Conservation (phyloP, 2,329 filamentous ascomycete species). For the Sporothrix schenckii region DNA sequence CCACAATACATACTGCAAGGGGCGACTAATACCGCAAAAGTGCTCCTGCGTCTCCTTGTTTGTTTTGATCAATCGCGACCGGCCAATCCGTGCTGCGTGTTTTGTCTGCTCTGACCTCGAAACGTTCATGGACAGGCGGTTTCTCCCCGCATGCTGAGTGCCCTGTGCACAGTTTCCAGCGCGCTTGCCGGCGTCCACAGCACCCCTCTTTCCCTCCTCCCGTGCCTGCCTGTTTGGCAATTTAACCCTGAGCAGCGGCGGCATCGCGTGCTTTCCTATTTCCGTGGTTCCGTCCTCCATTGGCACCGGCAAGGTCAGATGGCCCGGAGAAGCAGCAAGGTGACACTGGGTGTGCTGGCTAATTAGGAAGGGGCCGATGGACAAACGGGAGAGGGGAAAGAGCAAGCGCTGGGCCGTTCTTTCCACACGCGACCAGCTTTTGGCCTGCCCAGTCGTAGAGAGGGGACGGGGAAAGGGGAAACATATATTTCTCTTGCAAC, state of each 20-base stretch:
- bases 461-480: neutral
- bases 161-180: constrained; percentile 3
- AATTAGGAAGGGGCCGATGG: constrained; percentile 12
- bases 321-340: constrained; percentile 9
- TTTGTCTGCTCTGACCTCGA: neutral
- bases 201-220: constrained; percentile 18
- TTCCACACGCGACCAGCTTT: constrained; percentile 18
- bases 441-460: neutral
- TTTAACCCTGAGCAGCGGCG: constrained; percentile 13
- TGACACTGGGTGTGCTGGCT: constrained; percentile 1
- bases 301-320: constrained; percentile 7
- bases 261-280: constrained; percentile 1
- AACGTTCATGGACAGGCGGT: neutral
- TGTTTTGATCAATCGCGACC: neutral
- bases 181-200: neutral
- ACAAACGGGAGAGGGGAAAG: constrained; percentile 14
- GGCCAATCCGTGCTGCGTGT: neutral
- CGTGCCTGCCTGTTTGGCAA: constrained; percentile 17
- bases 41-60: neutral
- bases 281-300: neutral
- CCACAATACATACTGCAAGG: neutral
- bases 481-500: constrained; percentile 21
- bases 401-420: constrained; percentile 1
- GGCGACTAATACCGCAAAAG: neutral
- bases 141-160: constrained; percentile 16